These are phyloP conservation scores for Phytophthora pinifolia DNA, from an alignment of 352 stramenopile species.

Conservation along the genomic window DNA sequence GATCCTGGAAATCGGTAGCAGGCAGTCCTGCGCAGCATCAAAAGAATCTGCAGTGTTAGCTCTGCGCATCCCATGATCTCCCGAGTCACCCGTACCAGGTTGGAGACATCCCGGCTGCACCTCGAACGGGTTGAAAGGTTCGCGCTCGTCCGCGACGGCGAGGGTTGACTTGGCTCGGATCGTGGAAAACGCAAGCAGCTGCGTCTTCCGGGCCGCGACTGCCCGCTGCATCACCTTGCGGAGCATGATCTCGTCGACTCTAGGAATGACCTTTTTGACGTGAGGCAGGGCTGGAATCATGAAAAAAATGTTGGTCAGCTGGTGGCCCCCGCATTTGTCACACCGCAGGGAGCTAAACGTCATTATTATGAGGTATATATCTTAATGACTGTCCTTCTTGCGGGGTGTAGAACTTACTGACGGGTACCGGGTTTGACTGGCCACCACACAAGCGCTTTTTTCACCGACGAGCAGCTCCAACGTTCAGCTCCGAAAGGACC, in stretches of 20 bases:
- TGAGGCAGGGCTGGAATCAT: no score
- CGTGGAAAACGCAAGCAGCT: constrained; percentile 5
- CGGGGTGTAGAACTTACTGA: no score
- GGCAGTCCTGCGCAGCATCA: constrained; percentile 41
- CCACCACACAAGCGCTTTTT: constrained; percentile 6
- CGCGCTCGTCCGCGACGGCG: constrained; percentile 26
- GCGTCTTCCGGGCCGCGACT: background rate
- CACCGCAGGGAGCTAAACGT: no score
- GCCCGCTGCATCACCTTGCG: constrained; percentile 17
- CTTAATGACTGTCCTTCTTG: no score
- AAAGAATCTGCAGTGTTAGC: background rate
- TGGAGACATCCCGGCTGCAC: constrained; percentile 47
- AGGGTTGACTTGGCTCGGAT: constrained; percentile 26
- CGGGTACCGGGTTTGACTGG: constrained; percentile 34
- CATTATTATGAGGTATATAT: no score
- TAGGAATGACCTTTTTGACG: background rate
- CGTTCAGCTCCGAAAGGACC: constrained; percentile 25
- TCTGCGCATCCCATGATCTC: background rate
- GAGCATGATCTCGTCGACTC: constrained; percentile 14
- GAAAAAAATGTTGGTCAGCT: no score
- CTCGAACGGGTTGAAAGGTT: constrained; percentile 51
- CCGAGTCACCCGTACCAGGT: constrained; percentile 34
- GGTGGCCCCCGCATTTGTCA: no score
- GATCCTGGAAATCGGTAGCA: constrained; percentile 62
- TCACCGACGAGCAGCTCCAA: constrained; percentile 13